Conservation (phyloP, 768 basidiomycete species). For the Daedaleopsis sinensis region DNA sequence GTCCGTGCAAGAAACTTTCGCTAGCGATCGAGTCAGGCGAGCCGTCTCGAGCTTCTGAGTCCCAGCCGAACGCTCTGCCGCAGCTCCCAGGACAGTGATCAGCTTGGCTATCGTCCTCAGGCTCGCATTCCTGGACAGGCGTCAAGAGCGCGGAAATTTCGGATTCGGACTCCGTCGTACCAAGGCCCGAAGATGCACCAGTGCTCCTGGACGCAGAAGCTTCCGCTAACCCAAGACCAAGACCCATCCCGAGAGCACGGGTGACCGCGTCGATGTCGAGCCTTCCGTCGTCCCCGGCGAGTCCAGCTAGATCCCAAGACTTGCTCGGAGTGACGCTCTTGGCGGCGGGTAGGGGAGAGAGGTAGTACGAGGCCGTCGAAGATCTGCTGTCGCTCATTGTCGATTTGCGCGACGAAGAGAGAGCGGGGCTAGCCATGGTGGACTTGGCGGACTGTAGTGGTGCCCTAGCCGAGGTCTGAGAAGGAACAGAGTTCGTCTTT, state of each 20-base stretch:
- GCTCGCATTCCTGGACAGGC: neutral
- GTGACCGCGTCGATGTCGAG: conserved; percentile 33
- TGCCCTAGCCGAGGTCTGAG: neutral
- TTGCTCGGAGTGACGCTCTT: neutral
- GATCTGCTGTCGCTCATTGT: neutral
- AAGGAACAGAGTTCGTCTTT: neutral
- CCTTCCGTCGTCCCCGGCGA: conserved; percentile 24
- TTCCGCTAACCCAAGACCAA: conserved; percentile 1
- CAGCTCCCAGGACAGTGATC: neutral
- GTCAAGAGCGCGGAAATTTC: neutral
- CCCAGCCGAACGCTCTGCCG: conserved; percentile 6
- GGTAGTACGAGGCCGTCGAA: neutral
- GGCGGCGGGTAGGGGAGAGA: neutral
- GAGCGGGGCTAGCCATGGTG: neutral
- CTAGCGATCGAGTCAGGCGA: neutral
- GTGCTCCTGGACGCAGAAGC: neutral
- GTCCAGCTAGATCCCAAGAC: conserved; percentile 28
- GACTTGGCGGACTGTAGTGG: neutral
- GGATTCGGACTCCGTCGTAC: neutral
- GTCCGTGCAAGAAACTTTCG: conserved; percentile 17
- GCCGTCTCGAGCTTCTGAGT: neutral
- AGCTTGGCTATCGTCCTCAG: neutral
- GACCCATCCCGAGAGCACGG: conserved; percentile 26
- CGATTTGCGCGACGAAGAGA: neutral
- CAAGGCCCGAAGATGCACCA: conserved; percentile 1